A percentile compares a stretch with the other conserved stretches of the same genome.
Evolutionary conservation across 441 rosid genomes (phyloP).

Genomic region (Macaranga tanarius): DNA sequence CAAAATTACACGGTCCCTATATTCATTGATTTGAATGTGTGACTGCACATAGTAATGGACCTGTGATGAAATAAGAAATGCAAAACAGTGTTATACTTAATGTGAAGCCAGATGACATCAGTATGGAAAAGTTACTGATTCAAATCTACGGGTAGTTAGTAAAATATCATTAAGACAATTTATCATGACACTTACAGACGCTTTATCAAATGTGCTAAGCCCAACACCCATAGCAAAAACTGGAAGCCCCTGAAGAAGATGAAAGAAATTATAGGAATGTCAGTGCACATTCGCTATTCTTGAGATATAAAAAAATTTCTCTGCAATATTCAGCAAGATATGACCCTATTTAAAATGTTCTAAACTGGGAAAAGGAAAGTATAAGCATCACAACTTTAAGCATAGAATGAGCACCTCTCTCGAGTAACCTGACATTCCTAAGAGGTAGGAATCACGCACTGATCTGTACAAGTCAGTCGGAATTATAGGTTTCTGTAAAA

Average conservation of each 20-base stretch:
- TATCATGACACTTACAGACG: conserved; percentile 69
- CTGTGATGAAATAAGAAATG: conserved; percentile 37
- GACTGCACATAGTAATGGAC: conserved; percentile 88
- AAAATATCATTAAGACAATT: background rate
- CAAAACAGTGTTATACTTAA: conserved; percentile 13
- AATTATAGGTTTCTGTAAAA: conserved; percentile 74
- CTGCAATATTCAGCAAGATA: background rate
- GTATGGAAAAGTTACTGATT: background rate
- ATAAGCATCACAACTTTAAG: conserved; percentile 14
- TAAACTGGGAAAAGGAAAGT: conserved; percentile 18
- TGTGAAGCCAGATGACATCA: background rate
- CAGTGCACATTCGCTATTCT: background rate
- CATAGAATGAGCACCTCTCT: conserved; percentile 62
- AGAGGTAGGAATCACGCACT: conserved; percentile 83
- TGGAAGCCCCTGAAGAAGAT: conserved; percentile 74
- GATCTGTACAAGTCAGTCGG: conserved; percentile 68
- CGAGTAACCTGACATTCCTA: conserved; percentile 93
- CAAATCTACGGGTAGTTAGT: conserved; percentile 3
- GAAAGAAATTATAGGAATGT: conserved; percentile 13
- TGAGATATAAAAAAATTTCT: conserved; percentile 11
- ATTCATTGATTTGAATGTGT: conserved; percentile 95
- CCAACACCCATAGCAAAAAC: conserved; percentile 84
- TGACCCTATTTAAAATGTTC: background rate
- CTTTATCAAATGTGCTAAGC: conserved; percentile 84
- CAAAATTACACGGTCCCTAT: conserved; percentile 78